Base-by-base conservation (phyloP, 2,329 filamentous ascomycete genomes). In the Aspergillus calidoustus region DNA sequence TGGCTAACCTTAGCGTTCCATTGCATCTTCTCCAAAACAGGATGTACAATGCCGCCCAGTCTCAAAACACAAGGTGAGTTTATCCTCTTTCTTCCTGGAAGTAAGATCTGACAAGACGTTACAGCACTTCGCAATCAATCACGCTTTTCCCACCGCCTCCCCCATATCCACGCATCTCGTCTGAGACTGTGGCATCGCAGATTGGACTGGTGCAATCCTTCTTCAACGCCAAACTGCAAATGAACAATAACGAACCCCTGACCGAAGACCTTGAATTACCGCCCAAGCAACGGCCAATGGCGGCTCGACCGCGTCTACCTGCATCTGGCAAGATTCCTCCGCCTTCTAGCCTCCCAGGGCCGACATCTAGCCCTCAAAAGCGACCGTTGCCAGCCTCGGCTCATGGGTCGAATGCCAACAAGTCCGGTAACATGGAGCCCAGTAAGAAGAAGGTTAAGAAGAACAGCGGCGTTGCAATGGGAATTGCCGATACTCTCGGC, bases 231-330 rank as follows among this genome's bases (percentile, higher is more conserved):
- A 97, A 96, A 77, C 82, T 99, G 61, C 91, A 92, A 71, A 90
- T 91, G 59, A 95, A 93, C 75, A 86, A 87, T 74, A 89, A 94
- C 71, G 87, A 93, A 74, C 88, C 92, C 48, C 84, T 99, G 67
- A 82, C 96, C 56, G 95, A 99, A 80, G 95, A 99, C 78, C 92
- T 98, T 73, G 94, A 99, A 69, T 82, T 99, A 25, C 95, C 96
- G 17, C 87, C 89, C 59, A 99, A 99, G 79, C 95, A 99, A 79
- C 86, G 92, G 48, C 80, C 78, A 22, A 80, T 76, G 62, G 75
- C 78, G 50, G 70, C 75, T 44, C 74, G 79, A 31, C 76, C 80
- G 25, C 75, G 80, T 64, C 73, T 82, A 48, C 80, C 80, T 28
- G 79, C 79, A 31, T 80, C 78, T 22, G 80, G 80, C 51, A 81